Conservation (phyloP, 257 asterid genomes). For the Mentha longifolia region DNA sequence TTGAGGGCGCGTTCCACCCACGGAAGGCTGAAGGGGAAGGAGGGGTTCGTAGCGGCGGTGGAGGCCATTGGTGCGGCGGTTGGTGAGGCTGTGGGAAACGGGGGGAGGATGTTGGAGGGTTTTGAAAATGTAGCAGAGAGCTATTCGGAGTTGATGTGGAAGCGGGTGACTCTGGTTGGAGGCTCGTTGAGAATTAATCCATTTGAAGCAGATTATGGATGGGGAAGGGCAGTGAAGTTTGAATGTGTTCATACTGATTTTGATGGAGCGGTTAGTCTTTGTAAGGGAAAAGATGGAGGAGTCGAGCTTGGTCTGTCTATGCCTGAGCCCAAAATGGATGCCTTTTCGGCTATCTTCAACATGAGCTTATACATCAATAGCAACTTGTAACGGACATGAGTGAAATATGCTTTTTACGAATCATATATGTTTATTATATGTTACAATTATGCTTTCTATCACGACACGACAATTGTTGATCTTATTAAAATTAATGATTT, state of each 20-base stretch:
- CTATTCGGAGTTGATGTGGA: background rate
- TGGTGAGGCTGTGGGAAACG: background rate
- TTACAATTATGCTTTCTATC: too few species aligned
- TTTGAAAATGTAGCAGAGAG: background rate
- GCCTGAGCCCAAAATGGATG: background rate
- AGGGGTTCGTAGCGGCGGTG: conserved; percentile 13
- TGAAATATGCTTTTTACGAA: too few species aligned
- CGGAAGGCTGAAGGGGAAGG: conserved; percentile 1
- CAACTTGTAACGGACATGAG: too few species aligned
- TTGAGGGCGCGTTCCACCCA: conserved; percentile 12
- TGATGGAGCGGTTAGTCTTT: background rate
- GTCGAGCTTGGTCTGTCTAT: background rate
- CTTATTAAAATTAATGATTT: too few species aligned
- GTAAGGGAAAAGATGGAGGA: conserved; percentile 7
- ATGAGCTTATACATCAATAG: background rate
- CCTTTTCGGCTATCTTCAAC: background rate
- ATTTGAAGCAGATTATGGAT: conserved; percentile 27
- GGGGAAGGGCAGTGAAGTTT: conserved; percentile 26
- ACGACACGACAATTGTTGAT: too few species aligned
- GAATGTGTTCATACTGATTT: conserved; percentile 7
- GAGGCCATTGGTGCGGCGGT: conserved; percentile 1
- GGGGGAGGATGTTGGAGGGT: background rate
- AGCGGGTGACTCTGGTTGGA: background rate
- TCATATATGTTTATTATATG: too few species aligned
- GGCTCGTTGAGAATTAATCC: conserved; percentile 17